phyloP scores from a whole-genome alignment of 2,329 filamentous ascomycete genomes.

The Teratosphaeriaceae sp. region DNA sequence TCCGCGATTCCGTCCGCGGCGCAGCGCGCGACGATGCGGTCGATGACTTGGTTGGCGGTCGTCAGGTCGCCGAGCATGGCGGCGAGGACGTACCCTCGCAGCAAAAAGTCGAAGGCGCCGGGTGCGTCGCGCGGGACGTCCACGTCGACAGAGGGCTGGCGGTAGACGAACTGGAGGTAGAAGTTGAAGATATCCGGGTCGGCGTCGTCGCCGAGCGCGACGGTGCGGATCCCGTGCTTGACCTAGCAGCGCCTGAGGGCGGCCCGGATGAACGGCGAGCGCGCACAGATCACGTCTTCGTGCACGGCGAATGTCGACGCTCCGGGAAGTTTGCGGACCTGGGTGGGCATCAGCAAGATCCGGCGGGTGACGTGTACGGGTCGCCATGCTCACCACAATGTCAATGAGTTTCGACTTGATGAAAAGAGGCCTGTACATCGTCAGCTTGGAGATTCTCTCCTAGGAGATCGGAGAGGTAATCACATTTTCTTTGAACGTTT shows the following conservation, averaged over 20 bases:
- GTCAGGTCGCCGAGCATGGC: constrained; percentile 4
- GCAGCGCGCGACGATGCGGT: neutral
- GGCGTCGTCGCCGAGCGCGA: neutral
- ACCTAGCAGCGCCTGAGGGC: neutral
- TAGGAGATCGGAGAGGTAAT: too few relatives aligned
- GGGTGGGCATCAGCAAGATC: too few relatives aligned
- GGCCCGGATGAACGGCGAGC: constrained; percentile 1
- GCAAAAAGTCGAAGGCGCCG: neutral
- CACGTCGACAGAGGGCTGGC: neutral
- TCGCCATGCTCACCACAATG: too few relatives aligned
- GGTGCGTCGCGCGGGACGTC: too few relatives aligned
- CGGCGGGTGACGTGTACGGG: too few relatives aligned
- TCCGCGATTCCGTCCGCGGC: neutral
- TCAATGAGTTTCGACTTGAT: too few relatives aligned
- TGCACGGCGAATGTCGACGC: neutral
- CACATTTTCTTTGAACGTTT: too few relatives aligned
- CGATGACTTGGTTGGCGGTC: constrained; percentile 1
- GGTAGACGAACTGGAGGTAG: neutral
- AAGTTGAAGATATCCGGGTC: neutral
- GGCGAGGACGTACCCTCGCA: neutral
- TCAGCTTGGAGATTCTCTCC: too few relatives aligned
- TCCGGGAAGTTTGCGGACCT: too few relatives aligned
- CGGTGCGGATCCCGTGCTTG: neutral
- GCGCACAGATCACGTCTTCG: neutral
- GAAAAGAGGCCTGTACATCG: too few relatives aligned